Evolutionary conservation across 2,329 filamentous ascomycete genomes (phyloP).

Genomic region (Fusarium nanum): DNA sequence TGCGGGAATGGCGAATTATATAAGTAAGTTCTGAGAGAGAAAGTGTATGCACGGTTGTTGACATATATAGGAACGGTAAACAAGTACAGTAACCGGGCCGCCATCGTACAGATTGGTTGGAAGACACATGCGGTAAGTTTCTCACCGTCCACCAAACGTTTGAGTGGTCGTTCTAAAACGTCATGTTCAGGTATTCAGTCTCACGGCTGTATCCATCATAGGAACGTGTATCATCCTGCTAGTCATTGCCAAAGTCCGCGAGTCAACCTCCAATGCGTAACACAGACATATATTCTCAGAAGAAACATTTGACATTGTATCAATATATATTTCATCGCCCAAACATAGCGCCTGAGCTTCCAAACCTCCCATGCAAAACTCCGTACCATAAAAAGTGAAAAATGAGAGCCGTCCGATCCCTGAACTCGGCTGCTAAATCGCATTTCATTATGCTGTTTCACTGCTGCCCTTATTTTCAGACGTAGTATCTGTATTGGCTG

Average conservation of each 20-base stretch:
- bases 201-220: conserved; percentile 72
- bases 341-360: conserved; percentile 18
- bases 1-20: conserved; percentile 87
- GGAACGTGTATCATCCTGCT: conserved; percentile 74
- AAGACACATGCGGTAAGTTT: conserved; percentile 83
- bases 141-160: neutral
- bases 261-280: conserved; percentile 28
- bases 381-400: conserved; percentile 11
- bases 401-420: conserved; percentile 8
- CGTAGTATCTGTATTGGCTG: neutral
- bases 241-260: conserved; percentile 56
- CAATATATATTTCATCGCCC: conserved; percentile 19
- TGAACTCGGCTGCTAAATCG: conserved; percentile 1
- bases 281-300: conserved; percentile 1
- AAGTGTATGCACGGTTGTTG: neutral
- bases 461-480: conserved; percentile 6
- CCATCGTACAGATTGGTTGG: conserved; percentile 93
- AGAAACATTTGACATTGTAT: neutral
- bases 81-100: conserved; percentile 80
- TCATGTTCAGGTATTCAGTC: conserved; percentile 66
- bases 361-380: conserved; percentile 18
- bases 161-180: neutral
- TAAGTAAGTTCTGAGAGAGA: conserved; percentile 64
- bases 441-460: conserved; percentile 40
- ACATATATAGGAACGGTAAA: conserved; percentile 70